A percentile compares a stretch with the other conserved stretches of the same genome.
Evolutionary conservation across 1,284 basidiomycete genomes (phyloP).

Genomic region (Rhodotorula sp.): DNA sequence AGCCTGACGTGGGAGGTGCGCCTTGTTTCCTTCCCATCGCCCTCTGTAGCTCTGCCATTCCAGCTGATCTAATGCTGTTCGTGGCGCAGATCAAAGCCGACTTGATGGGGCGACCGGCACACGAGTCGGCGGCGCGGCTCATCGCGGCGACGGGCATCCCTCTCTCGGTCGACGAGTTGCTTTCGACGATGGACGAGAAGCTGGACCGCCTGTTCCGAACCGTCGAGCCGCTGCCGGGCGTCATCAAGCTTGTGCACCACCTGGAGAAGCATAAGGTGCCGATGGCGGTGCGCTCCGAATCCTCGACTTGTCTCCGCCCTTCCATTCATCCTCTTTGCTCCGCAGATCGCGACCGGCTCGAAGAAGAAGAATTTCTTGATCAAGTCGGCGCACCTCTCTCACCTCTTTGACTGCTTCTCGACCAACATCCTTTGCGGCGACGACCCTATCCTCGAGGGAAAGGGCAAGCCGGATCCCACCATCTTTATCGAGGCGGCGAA

Average conservation of each 20-base stretch:
- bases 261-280: slow-evolving; percentile 41
- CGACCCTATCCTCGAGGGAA: slow-evolving; percentile 36
- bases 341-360: slow-evolving; percentile 41
- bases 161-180: slow-evolving; percentile 17
- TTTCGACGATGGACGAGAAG: slow-evolving; percentile 14
- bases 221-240: slow-evolving; percentile 42
- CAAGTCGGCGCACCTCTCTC: slow-evolving; percentile 36
- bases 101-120: slow-evolving; percentile 35
- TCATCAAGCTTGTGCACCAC: slow-evolving; percentile 42
- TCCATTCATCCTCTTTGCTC: too few species aligned
- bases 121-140: slow-evolving; percentile 15
- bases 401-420: slow-evolving; percentile 40
- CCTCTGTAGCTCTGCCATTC: not conserved
- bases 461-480: slow-evolving; percentile 39
- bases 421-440: slow-evolving; percentile 37
- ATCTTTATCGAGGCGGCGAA: slow-evolving; percentile 45
- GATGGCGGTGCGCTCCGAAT: slow-evolving; percentile 30
- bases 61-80: not conserved
- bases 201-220: slow-evolving; percentile 16
- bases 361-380: slow-evolving; percentile 41
- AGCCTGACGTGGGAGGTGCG: slow-evolving; percentile 30
- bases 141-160: slow-evolving; percentile 30
- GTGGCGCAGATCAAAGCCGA: slow-evolving; percentile 19
- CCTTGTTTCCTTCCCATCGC: not conserved
- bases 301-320: not conserved